phyloP scores from a whole-genome alignment of 768 basidiomycete species.

The Tephrocybe sp. region DNA sequence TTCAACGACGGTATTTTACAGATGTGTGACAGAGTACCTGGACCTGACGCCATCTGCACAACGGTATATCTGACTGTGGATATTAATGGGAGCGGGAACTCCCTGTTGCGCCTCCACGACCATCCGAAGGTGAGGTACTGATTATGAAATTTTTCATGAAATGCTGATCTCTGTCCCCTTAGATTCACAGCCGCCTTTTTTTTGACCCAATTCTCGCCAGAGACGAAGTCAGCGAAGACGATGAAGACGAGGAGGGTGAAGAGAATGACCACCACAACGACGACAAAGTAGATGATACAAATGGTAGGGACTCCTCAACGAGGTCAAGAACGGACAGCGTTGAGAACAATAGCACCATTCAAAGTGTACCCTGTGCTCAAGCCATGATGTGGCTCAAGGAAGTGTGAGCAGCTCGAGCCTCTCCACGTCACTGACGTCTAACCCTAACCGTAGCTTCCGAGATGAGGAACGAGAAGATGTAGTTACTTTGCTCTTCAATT shows the following conservation, averaged over 20 bases:
- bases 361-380: conserved; percentile 34
- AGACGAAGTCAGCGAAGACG: conserved; percentile 5
- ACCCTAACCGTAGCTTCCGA: conserved; percentile 26
- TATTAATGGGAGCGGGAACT: not conserved
- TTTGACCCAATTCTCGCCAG: not conserved
- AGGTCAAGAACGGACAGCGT: not conserved
- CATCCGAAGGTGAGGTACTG: not conserved
- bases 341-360: not conserved
- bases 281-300: not conserved
- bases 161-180: not conserved
- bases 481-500: conserved; percentile 42
- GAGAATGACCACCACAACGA: conserved; percentile 9
- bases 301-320: not conserved
- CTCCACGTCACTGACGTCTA: not conserved
- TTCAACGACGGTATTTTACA: conserved; percentile 24
- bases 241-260: conserved; percentile 9
- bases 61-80: conserved; percentile 3
- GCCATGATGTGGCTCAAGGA: conserved; percentile 47
- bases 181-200: not conserved
- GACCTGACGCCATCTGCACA: conserved; percentile 25
- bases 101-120: not conserved
- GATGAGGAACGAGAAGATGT: conserved; percentile 49
- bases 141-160: too few species aligned
- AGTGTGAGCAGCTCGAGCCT: conserved; percentile 31
- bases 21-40: conserved; percentile 42